phyloP scores from a whole-genome alignment of 2,329 filamentous ascomycete species.

The Talaromyces amestolkiae region DNA sequence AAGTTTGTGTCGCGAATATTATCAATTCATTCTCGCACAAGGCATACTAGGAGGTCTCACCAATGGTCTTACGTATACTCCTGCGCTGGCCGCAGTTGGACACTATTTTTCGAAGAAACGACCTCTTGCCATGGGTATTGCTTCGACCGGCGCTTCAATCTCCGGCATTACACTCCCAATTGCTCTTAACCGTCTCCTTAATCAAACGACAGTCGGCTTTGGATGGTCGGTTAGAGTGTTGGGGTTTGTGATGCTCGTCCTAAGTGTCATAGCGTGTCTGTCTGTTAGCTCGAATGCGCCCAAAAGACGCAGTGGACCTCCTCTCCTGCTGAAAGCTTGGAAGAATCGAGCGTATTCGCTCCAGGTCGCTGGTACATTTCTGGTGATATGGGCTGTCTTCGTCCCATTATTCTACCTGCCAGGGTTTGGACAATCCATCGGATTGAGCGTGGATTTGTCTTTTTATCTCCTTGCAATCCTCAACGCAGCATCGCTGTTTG shows the following conservation, averaged over 20 bases:
- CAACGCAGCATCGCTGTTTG: constrained; percentile 36
- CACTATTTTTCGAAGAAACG: constrained; percentile 50
- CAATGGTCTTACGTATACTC: constrained; percentile 44
- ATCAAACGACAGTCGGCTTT: constrained; percentile 43
- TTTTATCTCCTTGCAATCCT: constrained; percentile 32
- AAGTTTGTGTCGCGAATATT: constrained; percentile 48
- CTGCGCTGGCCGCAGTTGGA: constrained; percentile 46
- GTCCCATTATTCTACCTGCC: constrained; percentile 34
- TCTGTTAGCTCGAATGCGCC: constrained; percentile 25
- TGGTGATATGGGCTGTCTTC: constrained; percentile 31
- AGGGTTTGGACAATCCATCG: constrained; percentile 26
- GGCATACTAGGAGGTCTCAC: constrained; percentile 36
- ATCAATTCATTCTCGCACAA: constrained; percentile 51
- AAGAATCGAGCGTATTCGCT: constrained; percentile 26
- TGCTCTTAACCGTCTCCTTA: constrained; percentile 48
- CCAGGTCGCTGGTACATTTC: constrained; percentile 24
- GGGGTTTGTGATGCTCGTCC: constrained; percentile 50
- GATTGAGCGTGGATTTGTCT: constrained; percentile 25
- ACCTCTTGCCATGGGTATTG: constrained; percentile 47
- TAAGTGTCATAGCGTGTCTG: constrained; percentile 42
- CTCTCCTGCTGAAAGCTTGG: constrained; percentile 25
- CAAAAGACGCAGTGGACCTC: constrained; percentile 32
- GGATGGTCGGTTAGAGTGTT: constrained; percentile 53
- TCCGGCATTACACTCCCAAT: constrained; percentile 54
- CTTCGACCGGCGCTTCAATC: constrained; percentile 47